Base-by-base conservation (phyloP, 2,329 filamentous ascomycete species). In the Shiraia bambusicola region DNA sequence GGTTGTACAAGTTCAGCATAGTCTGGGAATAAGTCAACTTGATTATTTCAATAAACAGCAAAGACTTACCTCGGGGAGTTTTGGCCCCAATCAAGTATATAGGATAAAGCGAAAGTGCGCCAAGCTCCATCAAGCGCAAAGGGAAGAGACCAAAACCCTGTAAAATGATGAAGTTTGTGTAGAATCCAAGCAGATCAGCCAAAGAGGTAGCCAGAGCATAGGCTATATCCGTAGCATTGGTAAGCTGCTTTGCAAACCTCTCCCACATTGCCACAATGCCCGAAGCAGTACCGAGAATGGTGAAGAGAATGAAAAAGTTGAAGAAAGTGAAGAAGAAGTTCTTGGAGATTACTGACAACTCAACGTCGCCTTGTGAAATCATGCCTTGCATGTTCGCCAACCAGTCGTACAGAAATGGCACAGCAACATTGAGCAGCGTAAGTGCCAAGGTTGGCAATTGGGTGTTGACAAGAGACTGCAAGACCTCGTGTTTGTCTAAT, bases 311-410 rank as follows among this genome's bases (percentile, higher is more conserved):
- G 71, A 98, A 98, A 42, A 97, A 88, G 71, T 98, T 98, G 80
- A 98, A 97, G 70, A 98, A 98, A 8, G 87, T 91, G 66, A 98
- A 98, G 77, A 97, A 95, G 72, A 97, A 98, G 69, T 97, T 98
- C 73, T 98, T 98, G 39, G 89, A 95, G 52, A 98, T 92, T 31
- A 94, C 78, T 0, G 93, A 97, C 6, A 98, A 77, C 68, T 97
- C 93, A 15, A 98, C 84, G 49, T 98, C 93, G 31, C 89, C 89
- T 56, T 90, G 88, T 0, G 93, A 97, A 37, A 95, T 88, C 84
- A 94, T 94, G 34, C 93, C 93, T 72, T 98, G 93, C 37, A 82
- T 79, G 65, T 91, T 91, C 2, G 92, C 89, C 9, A 98, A 79
- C 74, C 84, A 96, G 57, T 95, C 90, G 72, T 98, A 98, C 0